phyloP scores from a whole-genome alignment of 2,329 filamentous ascomycete species.

The Leptographium galeiforme region DNA sequence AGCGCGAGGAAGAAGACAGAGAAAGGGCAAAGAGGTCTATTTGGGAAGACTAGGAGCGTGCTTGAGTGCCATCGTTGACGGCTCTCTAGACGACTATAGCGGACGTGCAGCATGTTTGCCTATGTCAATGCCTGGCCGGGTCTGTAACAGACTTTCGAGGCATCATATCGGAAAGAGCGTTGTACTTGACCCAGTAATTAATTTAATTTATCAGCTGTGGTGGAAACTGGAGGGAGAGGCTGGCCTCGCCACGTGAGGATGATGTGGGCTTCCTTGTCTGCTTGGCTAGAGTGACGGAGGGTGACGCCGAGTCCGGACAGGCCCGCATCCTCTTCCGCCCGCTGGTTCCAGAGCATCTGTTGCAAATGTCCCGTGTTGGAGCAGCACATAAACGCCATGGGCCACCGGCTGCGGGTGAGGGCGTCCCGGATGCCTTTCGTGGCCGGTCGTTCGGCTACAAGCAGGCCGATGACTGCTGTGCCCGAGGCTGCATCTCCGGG shows the following conservation, averaged over 20 bases:
- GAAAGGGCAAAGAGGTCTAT: slow-evolving; percentile 71
- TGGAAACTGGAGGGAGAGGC: slow-evolving; percentile 13
- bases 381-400: slow-evolving; percentile 59
- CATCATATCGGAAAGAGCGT: no score
- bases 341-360: slow-evolving; percentile 62
- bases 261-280: slow-evolving; percentile 24
- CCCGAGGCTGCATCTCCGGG: slow-evolving; percentile 16
- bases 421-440: slow-evolving; percentile 70
- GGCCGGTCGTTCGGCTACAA: slow-evolving; percentile 56
- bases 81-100: not conserved
- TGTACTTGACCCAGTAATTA: no score
- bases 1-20: slow-evolving; percentile 45
- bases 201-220: no score
- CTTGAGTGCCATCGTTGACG: not conserved
- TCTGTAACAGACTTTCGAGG: no score
- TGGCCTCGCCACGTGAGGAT: slow-evolving; percentile 39
- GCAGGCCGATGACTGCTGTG: slow-evolving; percentile 50
- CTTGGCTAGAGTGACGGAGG: slow-evolving; percentile 13
- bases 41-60: slow-evolving; percentile 56
- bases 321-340: slow-evolving; percentile 49
- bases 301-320: slow-evolving; percentile 44
- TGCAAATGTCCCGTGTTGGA: slow-evolving; percentile 40
- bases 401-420: slow-evolving; percentile 50
- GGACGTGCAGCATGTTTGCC: no score
- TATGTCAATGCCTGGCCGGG: no score